Conservation (phyloP, 805 yeast species). For the Lipomyces japonicus region DNA sequence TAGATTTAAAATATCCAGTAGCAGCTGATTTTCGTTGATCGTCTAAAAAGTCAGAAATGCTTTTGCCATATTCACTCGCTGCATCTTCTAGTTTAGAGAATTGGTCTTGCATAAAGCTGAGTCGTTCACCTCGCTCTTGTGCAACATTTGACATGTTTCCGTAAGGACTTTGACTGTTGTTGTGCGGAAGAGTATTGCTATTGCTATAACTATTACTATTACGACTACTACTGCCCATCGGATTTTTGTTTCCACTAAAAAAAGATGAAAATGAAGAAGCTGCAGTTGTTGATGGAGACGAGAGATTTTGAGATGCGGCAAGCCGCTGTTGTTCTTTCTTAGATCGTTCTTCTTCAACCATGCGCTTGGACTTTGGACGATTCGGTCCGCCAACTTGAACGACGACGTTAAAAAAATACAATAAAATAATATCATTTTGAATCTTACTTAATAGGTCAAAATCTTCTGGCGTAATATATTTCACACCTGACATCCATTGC, state of each 20-base stretch:
- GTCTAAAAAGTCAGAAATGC: constrained; percentile 16
- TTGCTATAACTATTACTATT: background rate
- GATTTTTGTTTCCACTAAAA: background rate
- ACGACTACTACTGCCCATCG: background rate
- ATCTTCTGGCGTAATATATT: constrained; percentile 57
- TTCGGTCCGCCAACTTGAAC: constrained; percentile 63
- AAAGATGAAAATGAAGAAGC: constrained; percentile 5
- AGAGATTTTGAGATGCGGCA: constrained; percentile 12
- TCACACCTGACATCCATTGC: constrained; percentile 82
- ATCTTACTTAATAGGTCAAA: constrained; percentile 47
- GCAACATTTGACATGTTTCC: constrained; percentile 15
- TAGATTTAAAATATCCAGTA: constrained; percentile 21
- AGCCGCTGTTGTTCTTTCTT: constrained; percentile 30
- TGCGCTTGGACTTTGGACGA: constrained; percentile 54
- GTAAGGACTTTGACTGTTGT: constrained; percentile 4
- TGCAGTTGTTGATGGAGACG: constrained; percentile 2
- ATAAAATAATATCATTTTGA: background rate
- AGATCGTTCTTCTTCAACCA: constrained; percentile 33
- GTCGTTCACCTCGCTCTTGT: constrained; percentile 24
- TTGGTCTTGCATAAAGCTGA: constrained; percentile 22
- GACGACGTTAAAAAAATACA: background rate
- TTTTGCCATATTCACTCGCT: constrained; percentile 21
- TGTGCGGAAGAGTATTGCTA: background rate
- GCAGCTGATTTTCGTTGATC: constrained; percentile 19
- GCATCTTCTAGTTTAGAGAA: constrained; percentile 25